phyloP scores from a whole-genome alignment of 2,329 filamentous ascomycete genomes.

The Talaromyces sp. region DNA sequence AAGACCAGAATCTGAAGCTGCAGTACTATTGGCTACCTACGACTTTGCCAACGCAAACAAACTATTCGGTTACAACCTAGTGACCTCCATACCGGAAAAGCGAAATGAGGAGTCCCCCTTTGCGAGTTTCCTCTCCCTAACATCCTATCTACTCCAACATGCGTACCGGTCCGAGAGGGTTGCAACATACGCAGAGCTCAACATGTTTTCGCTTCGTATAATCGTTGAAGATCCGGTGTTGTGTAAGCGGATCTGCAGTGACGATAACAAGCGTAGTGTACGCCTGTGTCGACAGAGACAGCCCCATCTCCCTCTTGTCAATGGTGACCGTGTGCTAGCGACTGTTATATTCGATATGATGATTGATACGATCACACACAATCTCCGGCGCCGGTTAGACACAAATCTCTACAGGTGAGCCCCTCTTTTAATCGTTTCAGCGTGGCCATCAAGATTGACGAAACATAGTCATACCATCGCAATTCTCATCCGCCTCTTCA shows the following conservation, averaged over 20 bases:
- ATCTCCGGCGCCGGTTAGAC: slow-evolving; percentile 78
- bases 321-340: slow-evolving; percentile 66
- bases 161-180: slow-evolving; percentile 76
- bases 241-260: slow-evolving; percentile 77
- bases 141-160: slow-evolving; percentile 90
- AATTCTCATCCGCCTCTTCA: slow-evolving; percentile 75
- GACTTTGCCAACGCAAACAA: slow-evolving; percentile 95
- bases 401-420: slow-evolving; percentile 69
- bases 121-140: slow-evolving; percentile 75
- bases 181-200: slow-evolving; percentile 77
- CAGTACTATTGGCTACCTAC: slow-evolving; percentile 78
- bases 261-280: slow-evolving; percentile 67
- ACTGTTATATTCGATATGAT: slow-evolving; percentile 77
- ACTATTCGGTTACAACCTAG: slow-evolving; percentile 80
- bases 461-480: slow-evolving; percentile 61
- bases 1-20: slow-evolving; percentile 73
- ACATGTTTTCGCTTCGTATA: slow-evolving; percentile 77
- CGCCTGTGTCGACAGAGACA: slow-evolving; percentile 85
- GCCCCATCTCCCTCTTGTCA: slow-evolving; percentile 72
- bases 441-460: not conserved
- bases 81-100: slow-evolving; percentile 56
- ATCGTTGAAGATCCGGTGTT: slow-evolving; percentile 78
- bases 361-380: slow-evolving; percentile 90
- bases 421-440: not conserved
- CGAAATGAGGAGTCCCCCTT: slow-evolving; percentile 69